These are phyloP conservation scores for Fusarium brachygibbosum DNA, from an alignment of 2,329 filamentous ascomycete genomes.

Conservation along the genomic window DNA sequence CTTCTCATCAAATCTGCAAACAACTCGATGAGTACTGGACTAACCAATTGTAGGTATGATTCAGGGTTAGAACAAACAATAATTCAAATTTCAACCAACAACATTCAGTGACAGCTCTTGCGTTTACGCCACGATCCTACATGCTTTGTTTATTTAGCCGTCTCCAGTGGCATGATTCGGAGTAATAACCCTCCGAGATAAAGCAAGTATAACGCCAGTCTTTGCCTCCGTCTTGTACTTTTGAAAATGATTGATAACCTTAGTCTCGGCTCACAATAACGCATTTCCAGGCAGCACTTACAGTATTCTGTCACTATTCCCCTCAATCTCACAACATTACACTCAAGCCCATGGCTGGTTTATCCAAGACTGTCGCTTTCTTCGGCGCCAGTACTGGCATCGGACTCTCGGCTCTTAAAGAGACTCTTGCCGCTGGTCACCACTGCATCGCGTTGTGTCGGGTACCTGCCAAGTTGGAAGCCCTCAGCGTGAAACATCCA, in stretches of 20 bases:
- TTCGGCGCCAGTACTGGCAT: constrained; percentile 67
- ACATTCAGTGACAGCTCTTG: neutral
- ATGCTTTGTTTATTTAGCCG: neutral
- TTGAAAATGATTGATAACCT: neutral
- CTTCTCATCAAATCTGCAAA: too few species aligned
- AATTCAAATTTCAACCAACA: neutral
- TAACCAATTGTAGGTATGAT: neutral
- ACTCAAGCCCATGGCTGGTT: neutral
- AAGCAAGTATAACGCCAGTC: too few species aligned
- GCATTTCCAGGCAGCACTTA: neutral
- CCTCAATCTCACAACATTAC: neutral
- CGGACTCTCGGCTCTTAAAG: constrained; percentile 62
- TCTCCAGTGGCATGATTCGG: neutral
- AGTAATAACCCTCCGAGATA: neutral
- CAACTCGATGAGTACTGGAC: neutral
- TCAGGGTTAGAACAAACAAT: neutral
- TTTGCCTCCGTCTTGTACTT: neutral
- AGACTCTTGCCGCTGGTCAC: constrained; percentile 61
- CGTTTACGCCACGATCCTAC: neutral
- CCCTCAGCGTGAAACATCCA: constrained; percentile 50
- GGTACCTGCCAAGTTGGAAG: constrained; percentile 62
- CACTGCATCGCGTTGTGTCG: constrained; percentile 65
- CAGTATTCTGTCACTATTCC: neutral
- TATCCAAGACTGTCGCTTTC: constrained; percentile 61
- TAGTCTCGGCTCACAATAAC: neutral